These are phyloP conservation scores for Funneliformis caledonium DNA, from an alignment of 371 early-diverging fungal species.

Conservation along the genomic window DNA sequence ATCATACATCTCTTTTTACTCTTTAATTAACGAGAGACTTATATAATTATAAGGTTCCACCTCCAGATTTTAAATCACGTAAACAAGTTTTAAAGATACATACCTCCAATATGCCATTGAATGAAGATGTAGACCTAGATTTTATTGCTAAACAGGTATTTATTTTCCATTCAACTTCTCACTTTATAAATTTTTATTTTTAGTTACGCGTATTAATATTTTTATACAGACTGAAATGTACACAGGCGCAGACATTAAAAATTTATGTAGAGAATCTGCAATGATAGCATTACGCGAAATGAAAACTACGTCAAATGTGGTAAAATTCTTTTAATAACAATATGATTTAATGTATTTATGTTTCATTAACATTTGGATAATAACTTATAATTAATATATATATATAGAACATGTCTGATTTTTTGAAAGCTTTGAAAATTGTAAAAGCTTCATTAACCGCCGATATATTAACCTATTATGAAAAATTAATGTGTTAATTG, in stretches of 20 bases:
- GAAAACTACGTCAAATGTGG: conserved; percentile 52
- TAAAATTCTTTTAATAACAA: conserved; percentile 37
- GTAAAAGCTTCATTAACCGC: conserved; percentile 25
- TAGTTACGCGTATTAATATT: not conserved
- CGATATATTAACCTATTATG: conserved; percentile 16
- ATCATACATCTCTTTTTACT: no score
- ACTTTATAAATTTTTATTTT: not conserved
- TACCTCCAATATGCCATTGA: conserved; percentile 79
- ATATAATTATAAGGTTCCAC: conserved; percentile 63
- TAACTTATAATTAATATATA: not conserved
- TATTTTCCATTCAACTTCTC: not conserved
- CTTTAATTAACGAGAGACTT: not conserved
- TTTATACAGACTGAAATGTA: conserved; percentile 74
- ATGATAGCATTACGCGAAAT: conserved; percentile 75
- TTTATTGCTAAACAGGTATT: conserved; percentile 63
- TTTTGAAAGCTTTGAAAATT: conserved; percentile 5
- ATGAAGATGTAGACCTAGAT: conserved; percentile 71
- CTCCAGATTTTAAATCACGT: conserved; percentile 84
- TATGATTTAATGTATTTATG: not conserved
- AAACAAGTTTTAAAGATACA: conserved; percentile 86
- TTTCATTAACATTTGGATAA: not conserved
- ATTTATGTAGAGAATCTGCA: conserved; percentile 96
- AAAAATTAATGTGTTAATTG: not conserved
- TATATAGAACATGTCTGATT: conserved; percentile 27
- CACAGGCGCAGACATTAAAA: conserved; percentile 97